A percentile compares a stretch with the other conserved stretches of the same genome.
Evolutionary conservation across 192 early-diverging fungal species (phyloP).

Genomic region (Coemansia biformis): DNA sequence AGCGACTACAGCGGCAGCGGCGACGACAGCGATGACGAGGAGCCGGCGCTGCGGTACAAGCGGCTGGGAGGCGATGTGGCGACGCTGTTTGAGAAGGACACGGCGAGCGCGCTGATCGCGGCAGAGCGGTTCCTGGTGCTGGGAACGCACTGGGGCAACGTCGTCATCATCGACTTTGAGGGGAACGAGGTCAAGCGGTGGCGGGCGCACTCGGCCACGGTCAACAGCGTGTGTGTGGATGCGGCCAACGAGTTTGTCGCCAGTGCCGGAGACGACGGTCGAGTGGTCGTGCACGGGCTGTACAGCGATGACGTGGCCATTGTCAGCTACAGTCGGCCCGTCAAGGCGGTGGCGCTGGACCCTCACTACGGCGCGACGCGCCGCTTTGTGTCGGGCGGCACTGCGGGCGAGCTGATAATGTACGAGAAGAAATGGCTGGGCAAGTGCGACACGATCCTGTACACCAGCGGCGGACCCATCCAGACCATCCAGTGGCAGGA

Average conservation of each 20-base stretch:
- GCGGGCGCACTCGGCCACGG: constrained; percentile 74
- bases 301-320: constrained; percentile 65
- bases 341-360: constrained; percentile 86
- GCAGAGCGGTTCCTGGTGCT: constrained; percentile 84
- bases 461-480: constrained; percentile 86
- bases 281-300: constrained; percentile 79
- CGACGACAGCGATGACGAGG: constrained; percentile 70
- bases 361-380: constrained; percentile 74
- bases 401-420: constrained; percentile 79
- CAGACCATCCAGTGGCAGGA: constrained; percentile 80
- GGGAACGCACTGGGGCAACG: constrained; percentile 87
- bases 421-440: constrained; percentile 82
- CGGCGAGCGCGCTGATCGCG: constrained; percentile 73
- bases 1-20: constrained; percentile 22
- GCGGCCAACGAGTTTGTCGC: constrained; percentile 81
- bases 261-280: constrained; percentile 89
- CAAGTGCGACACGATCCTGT: constrained; percentile 69
- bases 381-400: constrained; percentile 86
- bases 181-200: constrained; percentile 87
- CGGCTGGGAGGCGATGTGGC: constrained; percentile 70
- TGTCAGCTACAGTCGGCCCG: constrained; percentile 79
- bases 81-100: constrained; percentile 73
- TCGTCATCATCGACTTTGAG: constrained; percentile 86
- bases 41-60: constrained; percentile 88
- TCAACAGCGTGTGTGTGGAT: constrained; percentile 87